Evolutionary conservation across 1,284 basidiomycete species (phyloP), one percentile per base, ranked within the genome.

Genomic region (Irpex lacteus): DNA sequence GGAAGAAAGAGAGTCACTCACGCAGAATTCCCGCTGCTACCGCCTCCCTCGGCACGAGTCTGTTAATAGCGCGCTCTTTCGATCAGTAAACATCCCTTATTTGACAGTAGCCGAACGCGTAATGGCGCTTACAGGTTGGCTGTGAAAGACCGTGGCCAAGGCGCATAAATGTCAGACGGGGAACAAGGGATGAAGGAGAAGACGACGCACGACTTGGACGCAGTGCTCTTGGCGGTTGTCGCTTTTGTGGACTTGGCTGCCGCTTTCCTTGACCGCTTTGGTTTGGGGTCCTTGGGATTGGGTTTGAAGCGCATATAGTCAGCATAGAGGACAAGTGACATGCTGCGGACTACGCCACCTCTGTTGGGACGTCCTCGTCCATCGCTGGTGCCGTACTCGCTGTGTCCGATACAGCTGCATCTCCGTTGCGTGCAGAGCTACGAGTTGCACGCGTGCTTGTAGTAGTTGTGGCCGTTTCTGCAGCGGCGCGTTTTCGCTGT

Each of bases 401-500:
- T 0, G 6, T 64, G 5, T 36, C 50, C 8, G 44, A 60, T 32
- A 61, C 63, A 11, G 61, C 60, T 58, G 59, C 66, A 26, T 60
- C 53, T 19, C 53, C 61, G 13, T 60, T 64, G 63, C 82, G 79
- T 61, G 81, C 72, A 34, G 84, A 83, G 63, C 81, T 81, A 62
- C 81, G 82, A 53, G 83, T 85, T 52, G 79, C 69, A 72, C 82
- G 81, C 68, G 81, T 75, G 49, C 81, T 74, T 59, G 76, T 67
- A 26, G 77, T 60, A 26, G 73, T 72, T 60, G 70, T 70, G 50
- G 71, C 69, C n/a, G 70, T 65, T 6, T 72, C 73, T 15, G 75
- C 77, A 3, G 54, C 19, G 11, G 68, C 69, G 65, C 78, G 79
- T 72, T 83, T 83, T 65, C 82, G 76, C 82, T 83, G 64, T 11